Base-by-base conservation (phyloP, 352 stramenopile species). In the Globisporangium apiculatum region DNA sequence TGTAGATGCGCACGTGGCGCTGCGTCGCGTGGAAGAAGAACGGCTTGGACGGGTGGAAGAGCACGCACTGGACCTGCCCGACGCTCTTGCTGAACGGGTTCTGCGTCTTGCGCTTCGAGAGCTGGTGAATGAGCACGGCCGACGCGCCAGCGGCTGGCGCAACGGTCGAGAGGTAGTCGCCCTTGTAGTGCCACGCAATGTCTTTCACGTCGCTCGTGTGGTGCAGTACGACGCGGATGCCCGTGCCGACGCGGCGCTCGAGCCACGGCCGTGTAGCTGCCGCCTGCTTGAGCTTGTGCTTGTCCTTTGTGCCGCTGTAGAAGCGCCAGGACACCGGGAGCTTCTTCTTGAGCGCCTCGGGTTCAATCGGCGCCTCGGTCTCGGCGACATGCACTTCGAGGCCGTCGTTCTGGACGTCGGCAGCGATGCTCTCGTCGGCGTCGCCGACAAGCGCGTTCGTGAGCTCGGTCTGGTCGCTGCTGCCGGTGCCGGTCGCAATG, bases 1-100 rank as follows among this genome's bases (percentile, higher is more conserved):
- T 98, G 84, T 99, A 99, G 18, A 99, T 80, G 56, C 96, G 91
- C 52, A 99, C 96, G 67, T 99, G 86, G 59, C 97, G 91, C 71
- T 99, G 96, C n/a, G 93, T 99, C 6, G 97, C 97, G 37, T 99
- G 95, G 79, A 99, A 99, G 62, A 99, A 93, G 71, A 99, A 99
- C 6, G 98, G 97, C 79, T 99, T 99, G 57, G 87, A 95, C 45
- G 96, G 97, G 73, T 99, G 97, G 81, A 99, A 99, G 10, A 94
- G 87, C 43, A 98, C 94, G 48, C 85, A 83, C 75, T 99, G 97
- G 18, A 98, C 91, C 62, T 97, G 81, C 50, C 82, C 89, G 12
- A 96, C 77, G 49, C 97, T 98, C 75, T 98, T 97, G 40, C 76
- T 85, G 76, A 99, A 98, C 51, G 97, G 97, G 60, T 98, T 98